Evolutionary conservation across 805 yeast species (phyloP).

Genomic region (Wickerhamomyces alni): DNA sequence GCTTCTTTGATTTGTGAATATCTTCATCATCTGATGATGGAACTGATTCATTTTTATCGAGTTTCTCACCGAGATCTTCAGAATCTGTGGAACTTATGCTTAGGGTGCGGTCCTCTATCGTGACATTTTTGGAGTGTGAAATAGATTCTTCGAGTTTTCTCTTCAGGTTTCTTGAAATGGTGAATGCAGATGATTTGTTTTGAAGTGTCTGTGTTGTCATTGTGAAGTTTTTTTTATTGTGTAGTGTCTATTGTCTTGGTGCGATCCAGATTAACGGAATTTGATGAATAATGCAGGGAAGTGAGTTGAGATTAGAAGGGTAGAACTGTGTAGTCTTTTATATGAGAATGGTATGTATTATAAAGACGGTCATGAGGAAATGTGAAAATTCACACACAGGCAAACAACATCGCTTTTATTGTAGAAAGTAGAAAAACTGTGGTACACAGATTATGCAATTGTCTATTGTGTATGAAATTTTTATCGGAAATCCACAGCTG

Average conservation of each 20-base stretch:
- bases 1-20: neutral
- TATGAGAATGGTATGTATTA: neutral
- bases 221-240: neutral
- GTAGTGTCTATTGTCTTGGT: too few relatives aligned
- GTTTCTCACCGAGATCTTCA: constrained; percentile 15
- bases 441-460: neutral
- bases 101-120: constrained; percentile 14
- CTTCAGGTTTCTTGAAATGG: constrained; percentile 6
- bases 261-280: neutral
- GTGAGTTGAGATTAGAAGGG: too few relatives aligned
- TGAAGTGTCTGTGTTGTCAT: too few relatives aligned
- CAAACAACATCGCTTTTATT: constrained; percentile 1
- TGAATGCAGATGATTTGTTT: too few relatives aligned
- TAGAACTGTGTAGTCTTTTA: neutral
- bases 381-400: neutral
- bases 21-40: constrained; percentile 7
- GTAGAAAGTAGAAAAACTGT: neutral
- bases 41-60: neutral
- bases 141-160: constrained; percentile 10
- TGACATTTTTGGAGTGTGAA: neutral
- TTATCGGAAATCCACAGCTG: too few relatives aligned
- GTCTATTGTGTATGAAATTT: neutral
- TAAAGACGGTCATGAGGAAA: neutral
- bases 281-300: neutral
- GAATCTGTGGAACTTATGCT: constrained; percentile 18